Conservation (phyloP, 139 green algal species). For the Micractinium conductrix region DNA sequence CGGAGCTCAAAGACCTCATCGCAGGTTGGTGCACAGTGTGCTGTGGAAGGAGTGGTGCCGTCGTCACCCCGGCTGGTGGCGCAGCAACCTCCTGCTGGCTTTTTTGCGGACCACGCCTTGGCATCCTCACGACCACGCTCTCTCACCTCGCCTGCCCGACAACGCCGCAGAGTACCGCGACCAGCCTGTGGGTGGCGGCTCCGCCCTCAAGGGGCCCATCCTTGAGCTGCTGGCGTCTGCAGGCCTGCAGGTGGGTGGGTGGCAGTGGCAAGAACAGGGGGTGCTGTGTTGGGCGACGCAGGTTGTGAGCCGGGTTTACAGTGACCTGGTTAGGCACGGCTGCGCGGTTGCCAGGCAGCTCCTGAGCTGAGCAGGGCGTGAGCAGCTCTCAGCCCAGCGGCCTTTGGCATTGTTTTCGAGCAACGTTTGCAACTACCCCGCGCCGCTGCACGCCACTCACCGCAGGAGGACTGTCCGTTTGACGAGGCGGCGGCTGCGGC, state of each 20-base stretch:
- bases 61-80: neutral
- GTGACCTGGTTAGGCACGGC: too few species aligned
- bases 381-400: too few species aligned
- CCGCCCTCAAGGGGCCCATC: constrained; percentile 64
- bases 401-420: too few species aligned
- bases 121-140: too few species aligned
- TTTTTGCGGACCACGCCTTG: neutral
- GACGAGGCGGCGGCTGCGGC: neutral
- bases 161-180: constrained; percentile 74
- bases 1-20: constrained; percentile 82
- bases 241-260: too few species aligned
- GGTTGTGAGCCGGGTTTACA: too few species aligned
- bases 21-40: constrained; percentile 21
- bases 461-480: constrained; percentile 81
- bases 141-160: constrained; percentile 31
- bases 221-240: constrained; percentile 48
- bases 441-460: neutral
- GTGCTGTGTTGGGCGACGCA: too few species aligned
- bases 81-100: too few species aligned
- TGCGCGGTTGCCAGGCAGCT: too few species aligned
- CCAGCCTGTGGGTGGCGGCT: constrained; percentile 42
- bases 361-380: too few species aligned
- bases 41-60: constrained; percentile 18
- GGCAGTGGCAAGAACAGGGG: too few species aligned
- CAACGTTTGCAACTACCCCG: neutral